Conservation (phyloP, 1,139 yeast species). For the Suhomyces terraborum region DNA sequence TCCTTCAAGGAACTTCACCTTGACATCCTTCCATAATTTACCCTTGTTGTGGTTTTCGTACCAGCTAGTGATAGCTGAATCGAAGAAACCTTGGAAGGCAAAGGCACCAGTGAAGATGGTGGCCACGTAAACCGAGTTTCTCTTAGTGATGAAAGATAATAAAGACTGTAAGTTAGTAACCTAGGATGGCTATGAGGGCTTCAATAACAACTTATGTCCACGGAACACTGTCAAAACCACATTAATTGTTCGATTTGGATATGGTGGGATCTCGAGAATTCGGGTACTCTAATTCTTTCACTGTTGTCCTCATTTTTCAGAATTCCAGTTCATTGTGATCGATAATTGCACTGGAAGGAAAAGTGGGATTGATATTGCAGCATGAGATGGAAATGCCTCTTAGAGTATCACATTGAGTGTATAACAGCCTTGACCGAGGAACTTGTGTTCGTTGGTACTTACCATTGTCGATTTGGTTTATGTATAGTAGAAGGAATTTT, state of each 20-base stretch:
- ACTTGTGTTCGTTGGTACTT: background rate
- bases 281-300: too few relatives aligned
- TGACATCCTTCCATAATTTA: conserved; percentile 96
- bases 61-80: conserved; percentile 74
- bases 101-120: conserved; percentile 85
- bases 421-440: background rate
- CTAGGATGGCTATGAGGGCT: too few relatives aligned
- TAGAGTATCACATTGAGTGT: background rate
- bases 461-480: conserved; percentile 13
- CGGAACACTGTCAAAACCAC: too few relatives aligned
- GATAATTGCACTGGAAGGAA: too few relatives aligned
- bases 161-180: conserved; percentile 21
- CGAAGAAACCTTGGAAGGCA: conserved; percentile 85
- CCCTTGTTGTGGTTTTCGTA: conserved; percentile 91
- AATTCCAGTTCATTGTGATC: too few relatives aligned
- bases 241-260: too few relatives aligned
- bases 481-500: conserved; percentile 8
- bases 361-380: too few relatives aligned
- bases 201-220: too few relatives aligned
- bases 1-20: conserved; percentile 59
- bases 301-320: too few relatives aligned
- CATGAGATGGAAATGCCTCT: too few relatives aligned
- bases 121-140: conserved; percentile 90
- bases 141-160: conserved; percentile 60
- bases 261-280: too few relatives aligned